Conservation (phyloP, 2,329 filamentous ascomycete species). For the Arthrobotrys iridis region DNA sequence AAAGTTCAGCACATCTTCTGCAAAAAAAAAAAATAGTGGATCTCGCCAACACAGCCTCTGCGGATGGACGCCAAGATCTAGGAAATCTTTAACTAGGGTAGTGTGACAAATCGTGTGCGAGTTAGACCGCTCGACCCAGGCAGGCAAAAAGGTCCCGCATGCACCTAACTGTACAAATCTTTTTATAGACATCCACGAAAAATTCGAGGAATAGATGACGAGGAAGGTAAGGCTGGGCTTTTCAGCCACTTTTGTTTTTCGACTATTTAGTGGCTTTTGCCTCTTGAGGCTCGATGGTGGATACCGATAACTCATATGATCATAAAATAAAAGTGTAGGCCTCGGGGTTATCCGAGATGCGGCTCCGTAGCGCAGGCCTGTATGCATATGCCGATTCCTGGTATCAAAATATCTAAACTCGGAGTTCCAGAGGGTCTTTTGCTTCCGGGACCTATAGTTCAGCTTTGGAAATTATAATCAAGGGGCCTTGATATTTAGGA, state of each 20-base stretch:
- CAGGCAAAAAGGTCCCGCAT: slow-evolving; percentile 9
- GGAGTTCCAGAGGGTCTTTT: neutral
- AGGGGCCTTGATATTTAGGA: too few species aligned
- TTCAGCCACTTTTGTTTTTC: slow-evolving; percentile 6
- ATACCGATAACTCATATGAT: too few species aligned
- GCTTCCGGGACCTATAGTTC: neutral
- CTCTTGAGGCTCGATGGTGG: too few species aligned
- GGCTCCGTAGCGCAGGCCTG: neutral
- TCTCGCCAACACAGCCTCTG: slow-evolving; percentile 41
- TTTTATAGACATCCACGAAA: slow-evolving; percentile 1
- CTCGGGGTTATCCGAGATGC: slow-evolving; percentile 9
- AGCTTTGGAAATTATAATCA: neutral
- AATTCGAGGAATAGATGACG: neutral
- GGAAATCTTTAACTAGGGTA: neutral
- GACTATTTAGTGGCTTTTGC: neutral
- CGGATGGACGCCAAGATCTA: slow-evolving; percentile 21
- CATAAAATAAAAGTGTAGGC: too few species aligned
- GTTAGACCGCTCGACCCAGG: neutral
- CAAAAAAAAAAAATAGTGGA: neutral
- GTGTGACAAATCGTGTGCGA: slow-evolving; percentile 47
- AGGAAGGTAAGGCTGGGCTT: slow-evolving; percentile 2
- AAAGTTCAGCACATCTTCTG: neutral
- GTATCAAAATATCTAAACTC: slow-evolving; percentile 2
- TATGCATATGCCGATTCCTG: neutral
- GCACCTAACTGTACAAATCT: too few species aligned